Percentiles rank a stretch among this genome's conserved stretches.
phyloP scores from a whole-genome alignment of 495 filamentous ascomycete genomes.

The Penicillium manginii region DNA sequence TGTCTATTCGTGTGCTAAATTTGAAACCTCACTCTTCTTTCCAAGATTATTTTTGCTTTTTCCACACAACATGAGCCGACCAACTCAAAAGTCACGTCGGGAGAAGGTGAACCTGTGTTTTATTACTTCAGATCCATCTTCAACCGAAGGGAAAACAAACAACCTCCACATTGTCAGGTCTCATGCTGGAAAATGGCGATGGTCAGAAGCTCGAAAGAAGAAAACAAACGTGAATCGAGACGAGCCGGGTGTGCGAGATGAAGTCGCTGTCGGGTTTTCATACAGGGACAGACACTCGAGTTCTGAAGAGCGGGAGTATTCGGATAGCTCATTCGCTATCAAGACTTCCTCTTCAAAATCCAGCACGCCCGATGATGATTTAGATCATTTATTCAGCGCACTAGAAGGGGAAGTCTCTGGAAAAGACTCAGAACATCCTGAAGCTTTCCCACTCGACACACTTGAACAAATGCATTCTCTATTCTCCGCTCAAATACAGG shows the following conservation, averaged over 20 bases:
- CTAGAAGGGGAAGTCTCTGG: background rate
- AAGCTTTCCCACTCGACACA: background rate
- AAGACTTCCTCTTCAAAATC: background rate
- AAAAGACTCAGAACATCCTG: background rate
- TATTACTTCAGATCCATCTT: conserved; percentile 11
- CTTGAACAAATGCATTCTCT: background rate
- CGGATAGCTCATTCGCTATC: background rate
- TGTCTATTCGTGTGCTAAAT: background rate
- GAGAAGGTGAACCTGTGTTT: conserved; percentile 2
- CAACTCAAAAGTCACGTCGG: background rate
- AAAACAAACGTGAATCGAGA: background rate
- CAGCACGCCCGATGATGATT: background rate
- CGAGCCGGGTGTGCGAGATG: background rate
- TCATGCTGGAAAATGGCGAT: conserved; percentile 11
- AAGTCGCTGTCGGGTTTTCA: background rate
- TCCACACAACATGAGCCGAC: background rate
- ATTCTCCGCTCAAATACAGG: background rate
- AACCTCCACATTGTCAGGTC: conserved; percentile 12
- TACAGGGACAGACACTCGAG: background rate
- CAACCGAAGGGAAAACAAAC: conserved; percentile 1
- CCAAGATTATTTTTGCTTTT: background rate
- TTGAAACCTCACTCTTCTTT: background rate
- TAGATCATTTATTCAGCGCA: background rate
- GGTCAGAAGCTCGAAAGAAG: conserved; percentile 1
- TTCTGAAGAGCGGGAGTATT: background rate